Evolutionary conservation across 495 filamentous ascomycete species (phyloP).

Genomic region (Bryoglossum gracile): DNA sequence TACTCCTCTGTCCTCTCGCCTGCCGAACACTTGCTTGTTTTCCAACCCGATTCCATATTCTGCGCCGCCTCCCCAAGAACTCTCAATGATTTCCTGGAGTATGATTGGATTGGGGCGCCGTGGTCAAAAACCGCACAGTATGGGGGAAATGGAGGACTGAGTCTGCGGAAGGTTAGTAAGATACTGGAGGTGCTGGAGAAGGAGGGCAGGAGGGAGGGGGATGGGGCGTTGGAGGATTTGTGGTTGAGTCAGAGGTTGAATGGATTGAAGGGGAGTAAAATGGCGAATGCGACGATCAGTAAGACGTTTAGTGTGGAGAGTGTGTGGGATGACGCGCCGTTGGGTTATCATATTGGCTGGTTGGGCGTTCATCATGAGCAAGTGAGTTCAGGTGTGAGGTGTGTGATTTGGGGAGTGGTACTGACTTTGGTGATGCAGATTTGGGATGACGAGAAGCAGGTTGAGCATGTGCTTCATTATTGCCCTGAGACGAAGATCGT

Average conservation of each 20-base stretch:
- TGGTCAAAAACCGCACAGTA: slow-evolving; percentile 18
- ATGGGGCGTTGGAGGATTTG: slow-evolving; percentile 19
- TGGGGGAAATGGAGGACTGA: slow-evolving; percentile 25
- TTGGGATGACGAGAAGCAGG: slow-evolving; percentile 16
- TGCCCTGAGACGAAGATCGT: slow-evolving; percentile 24
- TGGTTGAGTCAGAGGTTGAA: slow-evolving; percentile 18
- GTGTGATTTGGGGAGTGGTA: no score
- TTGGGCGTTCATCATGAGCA: slow-evolving; percentile 17
- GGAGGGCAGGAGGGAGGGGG: slow-evolving; percentile 4
- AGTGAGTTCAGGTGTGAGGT: slow-evolving; percentile 1
- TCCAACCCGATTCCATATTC: slow-evolving; percentile 24
- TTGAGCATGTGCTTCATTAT: slow-evolving; percentile 18
- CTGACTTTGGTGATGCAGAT: slow-evolving; percentile 11
- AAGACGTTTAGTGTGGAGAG: slow-evolving; percentile 24
- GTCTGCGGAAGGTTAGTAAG: slow-evolving; percentile 16
- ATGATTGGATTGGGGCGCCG: slow-evolving; percentile 24
- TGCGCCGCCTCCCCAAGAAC: slow-evolving; percentile 14
- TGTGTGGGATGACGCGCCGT: slow-evolving; percentile 21
- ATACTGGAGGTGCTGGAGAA: slow-evolving; percentile 18
- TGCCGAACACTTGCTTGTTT: slow-evolving; percentile 24
- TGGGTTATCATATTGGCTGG: slow-evolving; percentile 26
- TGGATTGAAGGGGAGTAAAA: neutral
- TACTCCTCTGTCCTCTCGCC: slow-evolving; percentile 18
- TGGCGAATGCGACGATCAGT: slow-evolving; percentile 16
- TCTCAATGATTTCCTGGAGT: slow-evolving; percentile 20